phyloP scores from a whole-genome alignment of 1,284 basidiomycete genomes.

The Heterobasidion annosum region DNA sequence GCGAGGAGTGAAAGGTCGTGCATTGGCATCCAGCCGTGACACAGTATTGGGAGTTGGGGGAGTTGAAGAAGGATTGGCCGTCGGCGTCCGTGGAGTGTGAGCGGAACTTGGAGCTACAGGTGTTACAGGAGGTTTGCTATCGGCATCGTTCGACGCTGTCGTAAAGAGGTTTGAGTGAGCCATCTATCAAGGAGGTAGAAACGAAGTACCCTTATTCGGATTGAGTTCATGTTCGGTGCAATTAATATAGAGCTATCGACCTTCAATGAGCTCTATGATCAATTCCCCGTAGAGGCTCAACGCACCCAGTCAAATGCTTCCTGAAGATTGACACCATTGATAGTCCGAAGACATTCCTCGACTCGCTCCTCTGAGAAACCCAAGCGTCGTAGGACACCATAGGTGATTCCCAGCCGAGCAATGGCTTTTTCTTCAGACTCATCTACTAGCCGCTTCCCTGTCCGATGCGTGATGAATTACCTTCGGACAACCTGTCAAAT shows the following conservation, averaged over 20 bases:
- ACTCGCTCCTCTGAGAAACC: slow-evolving; percentile 72
- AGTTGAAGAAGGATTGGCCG: background rate
- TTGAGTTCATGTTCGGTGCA: slow-evolving; percentile 59
- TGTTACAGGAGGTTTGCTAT: slow-evolving; percentile 15
- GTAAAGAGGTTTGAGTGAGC: background rate
- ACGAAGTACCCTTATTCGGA: slow-evolving; percentile 20
- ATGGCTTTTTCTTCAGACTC: slow-evolving; percentile 67
- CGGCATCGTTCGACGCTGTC: slow-evolving; percentile 6
- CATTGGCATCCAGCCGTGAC: slow-evolving; percentile 19
- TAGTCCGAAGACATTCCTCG: slow-evolving; percentile 56
- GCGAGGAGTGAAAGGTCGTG: slow-evolving; percentile 29
- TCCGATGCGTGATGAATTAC: background rate
- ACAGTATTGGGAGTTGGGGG: slow-evolving; percentile 16
- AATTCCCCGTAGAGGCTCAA: background rate
- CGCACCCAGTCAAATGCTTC: slow-evolving; percentile 91
- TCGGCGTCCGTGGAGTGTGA: background rate
- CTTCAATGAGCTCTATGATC: slow-evolving; percentile 1
- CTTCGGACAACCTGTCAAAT: too few relatives aligned
- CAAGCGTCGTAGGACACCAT: slow-evolving; percentile 77
- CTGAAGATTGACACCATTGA: slow-evolving; percentile 71
- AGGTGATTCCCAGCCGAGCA: slow-evolving; percentile 68
- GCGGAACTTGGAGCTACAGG: slow-evolving; percentile 23
- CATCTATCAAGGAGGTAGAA: background rate
- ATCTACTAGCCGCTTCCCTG: slow-evolving; percentile 31
- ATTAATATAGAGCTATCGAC: slow-evolving; percentile 57